Conservation (phyloP, 2,329 filamentous ascomycete species). For the Clathrospora elynae region DNA sequence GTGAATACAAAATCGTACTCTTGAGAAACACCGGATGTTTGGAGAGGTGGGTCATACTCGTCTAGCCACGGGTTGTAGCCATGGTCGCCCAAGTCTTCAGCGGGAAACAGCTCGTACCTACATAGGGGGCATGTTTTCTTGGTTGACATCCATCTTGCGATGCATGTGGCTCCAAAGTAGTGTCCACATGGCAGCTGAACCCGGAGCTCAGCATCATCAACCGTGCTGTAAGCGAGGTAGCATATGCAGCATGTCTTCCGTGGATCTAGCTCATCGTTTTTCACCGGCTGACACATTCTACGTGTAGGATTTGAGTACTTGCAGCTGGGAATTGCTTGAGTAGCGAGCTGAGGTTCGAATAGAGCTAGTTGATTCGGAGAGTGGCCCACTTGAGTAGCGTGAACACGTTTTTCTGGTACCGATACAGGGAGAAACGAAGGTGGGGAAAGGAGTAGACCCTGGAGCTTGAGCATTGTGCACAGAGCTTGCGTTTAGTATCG, state of each 20-base stretch:
- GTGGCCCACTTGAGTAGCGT: neutral
- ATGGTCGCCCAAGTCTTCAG: neutral
- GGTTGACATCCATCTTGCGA: constrained; percentile 14
- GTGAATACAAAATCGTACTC: neutral
- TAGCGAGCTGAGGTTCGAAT: constrained; percentile 3
- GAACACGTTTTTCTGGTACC: constrained; percentile 9
- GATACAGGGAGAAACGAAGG: constrained; percentile 3
- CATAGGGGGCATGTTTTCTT: constrained; percentile 25
- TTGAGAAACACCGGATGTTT: neutral
- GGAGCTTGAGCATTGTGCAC: neutral
- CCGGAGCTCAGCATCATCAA: constrained; percentile 13
- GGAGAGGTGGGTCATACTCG: constrained; percentile 4
- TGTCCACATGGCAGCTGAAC: constrained; percentile 21
- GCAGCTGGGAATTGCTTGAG: constrained; percentile 5
- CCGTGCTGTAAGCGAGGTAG: constrained; percentile 14
- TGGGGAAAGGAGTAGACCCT: constrained; percentile 9
- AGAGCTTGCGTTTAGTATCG: constrained; percentile 3
- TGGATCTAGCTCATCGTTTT: constrained; percentile 2
- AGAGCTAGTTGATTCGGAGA: constrained; percentile 1
- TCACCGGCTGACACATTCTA: constrained; percentile 10
- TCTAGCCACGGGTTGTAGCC: constrained; percentile 1
- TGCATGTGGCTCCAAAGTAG: constrained; percentile 22
- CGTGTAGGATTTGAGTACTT: neutral
- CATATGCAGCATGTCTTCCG: constrained; percentile 19
- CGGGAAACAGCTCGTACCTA: constrained; percentile 7